Base-by-base conservation (phyloP, 2,329 filamentous ascomycete species). In the Cytospora piceae region DNA sequence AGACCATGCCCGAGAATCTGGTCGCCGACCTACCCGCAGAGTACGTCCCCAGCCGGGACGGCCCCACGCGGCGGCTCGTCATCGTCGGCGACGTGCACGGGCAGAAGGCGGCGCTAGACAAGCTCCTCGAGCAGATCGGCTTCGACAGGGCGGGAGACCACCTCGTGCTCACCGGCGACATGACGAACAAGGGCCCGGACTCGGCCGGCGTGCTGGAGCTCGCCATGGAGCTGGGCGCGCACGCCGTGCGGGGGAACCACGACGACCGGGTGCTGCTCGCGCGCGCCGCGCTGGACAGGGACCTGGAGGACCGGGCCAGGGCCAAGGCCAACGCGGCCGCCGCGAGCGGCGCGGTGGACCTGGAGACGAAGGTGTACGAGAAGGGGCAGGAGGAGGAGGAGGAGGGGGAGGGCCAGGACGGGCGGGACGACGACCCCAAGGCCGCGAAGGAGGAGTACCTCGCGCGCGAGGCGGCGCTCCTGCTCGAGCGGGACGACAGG, bases 11-110 rank as follows among this genome's bases (percentile, higher is more conserved):
- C 17, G 65, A 71, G 22, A 68, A 64, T 42, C 31, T 74, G 20
- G 62, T 79, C 4, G 69, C 64, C n/a, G 72, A 74, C 51, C 73
- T 78, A 49, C 73, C 77, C 0, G 65, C 71, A 2, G 68, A 74
- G 53, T 67, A 73, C 54, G 60, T 75, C 12, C 72, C 74, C 24
- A 67, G 61, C 46, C 56, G 61, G 31, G 66, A 78, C 22, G 65
- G 4, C 55, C 71, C 31, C 65, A 74, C 24, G 72, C 86, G 84
- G 62, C 82, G 93, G 22, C 80, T 99, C 29, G 81, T 98, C 39
- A 82, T 98, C 67, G 82, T 98, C 39, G 94, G 95, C 63, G 95
- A 99, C 78, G 92, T 98, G 17, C 94, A 98, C 79, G 95, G 95
- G 58, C 95, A 95, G 81, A 87, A 87, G 71, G 75, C 84, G 15